phyloP scores from a whole-genome alignment of 768 basidiomycete species.

The Tylopilus subfusipes region DNA sequence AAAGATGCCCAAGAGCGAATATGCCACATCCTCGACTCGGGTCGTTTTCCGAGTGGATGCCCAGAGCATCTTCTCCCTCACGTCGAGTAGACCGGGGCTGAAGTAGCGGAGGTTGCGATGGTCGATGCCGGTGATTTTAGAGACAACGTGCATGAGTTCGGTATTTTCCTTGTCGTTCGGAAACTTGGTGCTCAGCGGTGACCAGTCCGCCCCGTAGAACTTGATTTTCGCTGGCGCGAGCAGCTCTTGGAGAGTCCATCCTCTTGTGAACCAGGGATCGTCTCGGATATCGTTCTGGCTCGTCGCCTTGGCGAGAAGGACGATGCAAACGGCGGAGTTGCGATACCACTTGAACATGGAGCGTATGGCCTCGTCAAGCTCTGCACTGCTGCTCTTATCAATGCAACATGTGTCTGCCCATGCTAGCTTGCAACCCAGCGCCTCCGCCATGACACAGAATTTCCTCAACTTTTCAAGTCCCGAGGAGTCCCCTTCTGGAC shows the following conservation, averaged over 20 bases:
- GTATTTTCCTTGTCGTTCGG: slow-evolving; percentile 21
- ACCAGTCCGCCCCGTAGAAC: slow-evolving; percentile 19
- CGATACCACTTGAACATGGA: slow-evolving; percentile 27
- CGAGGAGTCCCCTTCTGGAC: neutral
- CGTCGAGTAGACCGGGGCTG: slow-evolving; percentile 18
- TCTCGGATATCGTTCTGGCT: neutral
- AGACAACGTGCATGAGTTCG: slow-evolving; percentile 10
- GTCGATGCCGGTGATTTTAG: slow-evolving; percentile 13
- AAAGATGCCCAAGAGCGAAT: slow-evolving; percentile 26
- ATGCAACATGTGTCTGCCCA: slow-evolving; percentile 30
- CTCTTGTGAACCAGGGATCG: slow-evolving; percentile 25
- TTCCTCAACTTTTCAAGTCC: slow-evolving; percentile 14
- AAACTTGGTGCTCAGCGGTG: slow-evolving; percentile 2
- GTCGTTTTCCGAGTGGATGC: slow-evolving; percentile 25
- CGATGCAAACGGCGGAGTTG: slow-evolving; percentile 21
- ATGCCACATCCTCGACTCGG: slow-evolving; percentile 24
- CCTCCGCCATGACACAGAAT: slow-evolving; percentile 12
- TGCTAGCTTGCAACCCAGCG: slow-evolving; percentile 16
- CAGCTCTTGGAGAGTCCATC: slow-evolving; percentile 22
- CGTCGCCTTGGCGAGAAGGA: slow-evolving; percentile 11
- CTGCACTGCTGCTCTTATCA: slow-evolving; percentile 27
- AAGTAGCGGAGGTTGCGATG: slow-evolving; percentile 14
- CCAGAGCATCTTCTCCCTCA: slow-evolving; percentile 24
- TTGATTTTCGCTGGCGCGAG: slow-evolving; percentile 21
- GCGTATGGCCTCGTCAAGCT: slow-evolving; percentile 30